Conservation (phyloP, 805 yeast genomes). For the Metschnikowia reukaufii region DNA sequence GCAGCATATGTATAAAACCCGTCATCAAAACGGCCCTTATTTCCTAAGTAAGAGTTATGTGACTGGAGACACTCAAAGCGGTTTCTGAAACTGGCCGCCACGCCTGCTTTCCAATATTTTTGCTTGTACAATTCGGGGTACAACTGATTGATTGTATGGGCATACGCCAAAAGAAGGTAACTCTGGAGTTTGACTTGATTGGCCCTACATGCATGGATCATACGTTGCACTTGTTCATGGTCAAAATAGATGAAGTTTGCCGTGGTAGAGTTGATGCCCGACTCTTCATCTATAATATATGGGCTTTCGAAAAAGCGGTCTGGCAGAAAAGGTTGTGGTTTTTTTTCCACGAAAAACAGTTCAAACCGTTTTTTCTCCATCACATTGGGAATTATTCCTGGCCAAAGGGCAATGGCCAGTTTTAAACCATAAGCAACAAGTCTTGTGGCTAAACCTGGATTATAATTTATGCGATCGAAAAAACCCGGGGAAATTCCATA, state of each 20-base stretch:
- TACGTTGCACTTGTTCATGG: neutral
- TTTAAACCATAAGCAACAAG: neutral
- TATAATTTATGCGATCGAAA: neutral
- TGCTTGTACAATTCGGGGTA: conserved; percentile 4
- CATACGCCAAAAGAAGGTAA: conserved; percentile 2
- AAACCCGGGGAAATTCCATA: conserved; percentile 6
- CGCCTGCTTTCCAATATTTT: conserved; percentile 4
- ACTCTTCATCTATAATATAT: neutral
- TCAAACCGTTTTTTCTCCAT: conserved; percentile 6
- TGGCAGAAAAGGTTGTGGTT: conserved; percentile 1
- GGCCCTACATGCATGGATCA: conserved; percentile 4
- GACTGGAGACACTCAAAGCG: neutral
- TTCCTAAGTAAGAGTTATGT: conserved; percentile 7
- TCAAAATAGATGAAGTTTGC: conserved; percentile 2
- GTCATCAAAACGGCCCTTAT: conserved; percentile 4
- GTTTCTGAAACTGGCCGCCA: conserved; percentile 10
- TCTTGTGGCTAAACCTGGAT: conserved; percentile 1
- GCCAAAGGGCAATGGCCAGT: neutral
- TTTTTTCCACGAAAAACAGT: conserved; percentile 4
- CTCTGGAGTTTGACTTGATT: conserved; percentile 6
- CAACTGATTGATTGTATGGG: conserved; percentile 5
- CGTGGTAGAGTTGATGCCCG: conserved; percentile 2
- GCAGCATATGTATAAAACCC: conserved; percentile 7
- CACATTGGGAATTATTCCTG: neutral
- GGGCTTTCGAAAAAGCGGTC: conserved; percentile 8